Percentiles rank a stretch among this genome's conserved stretches.
Evolutionary conservation across 306 rosid genomes (phyloP).

Genomic region (Ormosia emarginata): DNA sequence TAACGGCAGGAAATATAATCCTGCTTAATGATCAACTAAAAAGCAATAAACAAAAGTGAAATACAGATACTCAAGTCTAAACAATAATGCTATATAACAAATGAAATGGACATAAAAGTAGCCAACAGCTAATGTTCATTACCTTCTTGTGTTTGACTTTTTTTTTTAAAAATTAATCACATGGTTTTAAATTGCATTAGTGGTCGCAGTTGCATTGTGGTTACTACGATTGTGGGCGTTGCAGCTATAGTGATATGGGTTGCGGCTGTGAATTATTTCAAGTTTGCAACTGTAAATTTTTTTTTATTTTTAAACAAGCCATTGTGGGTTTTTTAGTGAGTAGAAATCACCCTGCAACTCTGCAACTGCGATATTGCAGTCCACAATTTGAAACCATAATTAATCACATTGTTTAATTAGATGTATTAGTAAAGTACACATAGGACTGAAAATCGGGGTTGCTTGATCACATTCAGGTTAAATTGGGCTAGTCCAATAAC

Average conservation of each 20-base stretch:
- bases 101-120: neutral
- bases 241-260: neutral
- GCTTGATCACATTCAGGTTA: neutral
- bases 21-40: slow-evolving; percentile 7
- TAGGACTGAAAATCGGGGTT: neutral
- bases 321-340: neutral
- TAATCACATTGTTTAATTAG: neutral
- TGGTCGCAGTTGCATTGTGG: neutral
- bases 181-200: neutral
- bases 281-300: neutral
- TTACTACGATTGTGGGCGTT: neutral
- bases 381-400: neutral
- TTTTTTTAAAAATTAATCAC: too few species aligned
- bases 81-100: neutral
- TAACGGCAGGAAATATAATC: neutral
- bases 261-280: neutral
- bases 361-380: neutral
- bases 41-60: slow-evolving; percentile 21
- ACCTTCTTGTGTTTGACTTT: neutral
- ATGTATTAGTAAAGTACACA: neutral
- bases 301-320: too few species aligned
- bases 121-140: neutral
- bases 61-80: neutral
- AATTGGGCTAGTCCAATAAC: neutral
- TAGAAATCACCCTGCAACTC: neutral